A percentile compares a stretch with the other conserved stretches of the same genome.
Evolutionary conservation across 768 basidiomycete genomes (phyloP).

Genomic region (Cantharellus anzutake): DNA sequence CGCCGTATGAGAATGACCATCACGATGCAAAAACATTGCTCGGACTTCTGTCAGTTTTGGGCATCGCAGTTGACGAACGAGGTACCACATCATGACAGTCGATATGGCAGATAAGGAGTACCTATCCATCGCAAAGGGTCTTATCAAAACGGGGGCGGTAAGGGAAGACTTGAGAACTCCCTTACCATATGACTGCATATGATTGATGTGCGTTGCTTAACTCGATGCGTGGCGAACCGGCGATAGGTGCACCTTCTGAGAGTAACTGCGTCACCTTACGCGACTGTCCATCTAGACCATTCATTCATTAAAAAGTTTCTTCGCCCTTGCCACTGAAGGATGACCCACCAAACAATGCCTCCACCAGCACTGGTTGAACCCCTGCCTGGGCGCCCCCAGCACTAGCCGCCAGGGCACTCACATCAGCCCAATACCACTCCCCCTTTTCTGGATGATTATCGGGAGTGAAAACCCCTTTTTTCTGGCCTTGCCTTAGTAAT

Average conservation of each 20-base stretch:
- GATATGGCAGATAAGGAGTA: slow-evolving; percentile 78
- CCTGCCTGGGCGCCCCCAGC: slow-evolving; percentile 57
- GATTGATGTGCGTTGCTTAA: slow-evolving; percentile 85
- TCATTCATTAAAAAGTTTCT: background rate
- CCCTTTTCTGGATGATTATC: slow-evolving; percentile 64
- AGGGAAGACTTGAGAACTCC: slow-evolving; percentile 10
- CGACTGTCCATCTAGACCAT: slow-evolving; percentile 54
- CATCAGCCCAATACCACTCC: slow-evolving; percentile 87
- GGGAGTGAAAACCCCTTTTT: slow-evolving; percentile 67
- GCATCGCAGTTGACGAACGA: background rate
- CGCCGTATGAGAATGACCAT: too few relatives aligned
- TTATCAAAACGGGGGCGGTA: background rate
- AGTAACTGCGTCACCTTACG: slow-evolving; percentile 45
- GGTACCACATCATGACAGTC: slow-evolving; percentile 44
- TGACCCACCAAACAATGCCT: slow-evolving; percentile 71
- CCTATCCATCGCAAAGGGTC: slow-evolving; percentile 26
- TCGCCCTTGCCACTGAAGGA: slow-evolving; percentile 1
- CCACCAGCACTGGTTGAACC: slow-evolving; percentile 78
- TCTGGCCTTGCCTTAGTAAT: slow-evolving; percentile 59
- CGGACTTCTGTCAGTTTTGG: too few relatives aligned
- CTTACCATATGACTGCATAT: slow-evolving; percentile 88
- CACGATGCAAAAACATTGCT: too few relatives aligned
- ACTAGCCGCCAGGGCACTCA: slow-evolving; percentile 56
- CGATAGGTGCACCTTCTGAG: slow-evolving; percentile 63
- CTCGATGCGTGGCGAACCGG: slow-evolving; percentile 64